Evolutionary conservation across 1,284 basidiomycete genomes (phyloP).

Genomic region (Waitea zeae): DNA sequence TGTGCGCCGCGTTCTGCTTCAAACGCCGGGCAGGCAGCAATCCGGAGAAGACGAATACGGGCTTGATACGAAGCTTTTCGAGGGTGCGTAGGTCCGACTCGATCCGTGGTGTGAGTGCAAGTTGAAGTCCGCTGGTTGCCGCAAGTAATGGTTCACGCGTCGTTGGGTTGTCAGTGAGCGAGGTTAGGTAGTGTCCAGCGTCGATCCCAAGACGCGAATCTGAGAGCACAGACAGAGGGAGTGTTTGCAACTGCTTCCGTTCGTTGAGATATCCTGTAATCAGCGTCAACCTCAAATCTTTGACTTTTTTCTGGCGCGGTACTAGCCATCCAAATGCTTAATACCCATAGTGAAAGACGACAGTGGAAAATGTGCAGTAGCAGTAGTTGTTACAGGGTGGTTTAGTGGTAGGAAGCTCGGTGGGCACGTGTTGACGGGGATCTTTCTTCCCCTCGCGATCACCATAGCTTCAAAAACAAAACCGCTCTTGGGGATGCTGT

Average conservation of each 20-base stretch:
- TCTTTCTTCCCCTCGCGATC: no score
- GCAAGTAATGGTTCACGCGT: slow-evolving; percentile 82
- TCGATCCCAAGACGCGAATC: slow-evolving; percentile 96
- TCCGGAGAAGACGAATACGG: slow-evolving; percentile 94
- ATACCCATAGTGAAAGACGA: no score
- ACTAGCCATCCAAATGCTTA: no score
- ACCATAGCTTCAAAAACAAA: no score
- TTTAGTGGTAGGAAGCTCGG: no score
- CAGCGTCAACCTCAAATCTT: no score
- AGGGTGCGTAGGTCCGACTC: slow-evolving; percentile 83
- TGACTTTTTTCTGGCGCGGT: no score
- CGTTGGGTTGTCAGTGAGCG: slow-evolving; percentile 60
- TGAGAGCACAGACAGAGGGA: slow-evolving; percentile 69
- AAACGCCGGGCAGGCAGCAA: slow-evolving; percentile 52
- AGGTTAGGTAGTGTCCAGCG: slow-evolving; percentile 79
- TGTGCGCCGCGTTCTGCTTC: slow-evolving; percentile 35
- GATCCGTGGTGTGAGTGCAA: slow-evolving; percentile 74
- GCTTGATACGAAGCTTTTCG: slow-evolving; percentile 87
- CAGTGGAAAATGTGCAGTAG: no score
- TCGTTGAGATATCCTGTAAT: slow-evolving; percentile 70
- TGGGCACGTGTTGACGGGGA: no score
- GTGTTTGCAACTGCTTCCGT: slow-evolving; percentile 74
- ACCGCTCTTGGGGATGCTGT: no score
- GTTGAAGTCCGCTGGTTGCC: slow-evolving; percentile 84
- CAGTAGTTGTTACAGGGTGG: no score